Percentiles rank a stretch among this genome's conserved stretches.
phyloP scores from a whole-genome alignment of 495 filamentous ascomycete species.

The Emericellopsis terricola region DNA sequence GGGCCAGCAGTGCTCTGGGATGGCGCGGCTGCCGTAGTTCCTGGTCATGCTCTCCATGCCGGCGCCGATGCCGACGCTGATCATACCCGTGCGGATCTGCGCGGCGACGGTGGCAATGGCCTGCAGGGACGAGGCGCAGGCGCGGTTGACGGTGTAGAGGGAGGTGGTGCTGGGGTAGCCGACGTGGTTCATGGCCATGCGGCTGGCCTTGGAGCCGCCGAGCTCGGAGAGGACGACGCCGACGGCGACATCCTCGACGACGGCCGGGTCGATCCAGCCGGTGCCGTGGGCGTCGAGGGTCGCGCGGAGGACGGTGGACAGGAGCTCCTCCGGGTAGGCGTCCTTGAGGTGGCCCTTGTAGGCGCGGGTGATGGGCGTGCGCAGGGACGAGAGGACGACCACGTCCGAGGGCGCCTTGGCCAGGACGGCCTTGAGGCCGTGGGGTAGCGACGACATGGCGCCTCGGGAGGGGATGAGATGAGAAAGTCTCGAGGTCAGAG shows the following conservation, averaged over 20 bases:
- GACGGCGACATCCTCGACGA: slow-evolving; percentile 65
- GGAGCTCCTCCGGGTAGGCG: slow-evolving; percentile 78
- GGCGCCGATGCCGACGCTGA: slow-evolving; percentile 67
- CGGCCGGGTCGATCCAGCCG: slow-evolving; percentile 51
- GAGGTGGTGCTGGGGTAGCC: slow-evolving; percentile 54
- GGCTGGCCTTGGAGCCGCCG: slow-evolving; percentile 75
- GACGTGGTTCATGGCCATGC: slow-evolving; percentile 74
- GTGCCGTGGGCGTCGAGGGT: slow-evolving; percentile 45
- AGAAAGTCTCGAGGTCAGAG: background rate
- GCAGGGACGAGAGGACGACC: slow-evolving; percentile 75
- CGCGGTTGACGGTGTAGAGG: slow-evolving; percentile 75
- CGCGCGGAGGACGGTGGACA: slow-evolving; percentile 63
- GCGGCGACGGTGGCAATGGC: slow-evolving; percentile 54
- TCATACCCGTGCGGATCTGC: slow-evolving; percentile 49
- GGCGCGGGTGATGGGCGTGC: slow-evolving; percentile 69
- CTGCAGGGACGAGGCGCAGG: slow-evolving; percentile 62
- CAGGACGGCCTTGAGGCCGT: slow-evolving; percentile 58
- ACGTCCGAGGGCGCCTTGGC: slow-evolving; percentile 65
- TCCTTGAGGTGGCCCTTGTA: slow-evolving; percentile 73
- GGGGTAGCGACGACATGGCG: slow-evolving; percentile 18
- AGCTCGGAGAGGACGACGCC: slow-evolving; percentile 83
- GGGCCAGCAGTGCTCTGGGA: slow-evolving; percentile 67
- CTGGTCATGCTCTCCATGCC: slow-evolving; percentile 91
- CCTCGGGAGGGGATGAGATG: background rate
- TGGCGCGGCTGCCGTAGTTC: slow-evolving; percentile 69